Evolutionary conservation across 2,329 filamentous ascomycete genomes (phyloP), one percentile per base, ranked within the genome.

Genomic region (Fusarium sp.): DNA sequence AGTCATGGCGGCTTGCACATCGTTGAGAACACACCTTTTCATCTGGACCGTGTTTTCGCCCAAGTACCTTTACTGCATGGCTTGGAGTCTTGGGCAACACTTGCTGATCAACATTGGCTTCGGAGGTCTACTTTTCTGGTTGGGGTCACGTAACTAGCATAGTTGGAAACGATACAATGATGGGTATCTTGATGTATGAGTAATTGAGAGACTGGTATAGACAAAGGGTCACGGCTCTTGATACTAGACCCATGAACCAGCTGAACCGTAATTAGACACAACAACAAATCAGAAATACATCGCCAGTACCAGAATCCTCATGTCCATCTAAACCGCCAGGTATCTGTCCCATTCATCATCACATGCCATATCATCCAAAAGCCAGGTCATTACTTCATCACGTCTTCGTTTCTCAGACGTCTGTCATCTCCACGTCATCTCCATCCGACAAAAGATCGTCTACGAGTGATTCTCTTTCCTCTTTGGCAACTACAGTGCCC

Each of bases 21-120:
- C 88, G 9, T 79, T 99, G 76, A 85, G 95, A 70, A 94, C 93
- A 31, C 96, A 99, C 84, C 80, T 99, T 60, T 99, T 99, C 77
- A 94, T 99, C 65, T 99, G 96, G 96, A 98, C 95, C 1, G 96
- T 99, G 13, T 99, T 99, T 79, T 97, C 93, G 69, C 96, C 96
- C 0, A 99, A 98, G 80, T 98, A 94, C 79, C 81, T 99, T 70
- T 99, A 97, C 78, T 92, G 90, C 68, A 91, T 96, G 84, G 94
- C 92, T 15, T 99, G 96, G 97, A 89, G 88, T 66, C 76, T 95
- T 45, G 92, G 88, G 9, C 93, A 94, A 82, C 95, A 99, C 86
- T 77, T 94, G 64, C 76, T 87, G 38, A 83, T 95, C 43, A 94
- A 95, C 77, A 73, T 94, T 34, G 82, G 87, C 7, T 71, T 91